These are phyloP conservation scores for Sanghuangporus sanghuang DNA, from an alignment of 1,284 basidiomycete species.

Conservation along the genomic window DNA sequence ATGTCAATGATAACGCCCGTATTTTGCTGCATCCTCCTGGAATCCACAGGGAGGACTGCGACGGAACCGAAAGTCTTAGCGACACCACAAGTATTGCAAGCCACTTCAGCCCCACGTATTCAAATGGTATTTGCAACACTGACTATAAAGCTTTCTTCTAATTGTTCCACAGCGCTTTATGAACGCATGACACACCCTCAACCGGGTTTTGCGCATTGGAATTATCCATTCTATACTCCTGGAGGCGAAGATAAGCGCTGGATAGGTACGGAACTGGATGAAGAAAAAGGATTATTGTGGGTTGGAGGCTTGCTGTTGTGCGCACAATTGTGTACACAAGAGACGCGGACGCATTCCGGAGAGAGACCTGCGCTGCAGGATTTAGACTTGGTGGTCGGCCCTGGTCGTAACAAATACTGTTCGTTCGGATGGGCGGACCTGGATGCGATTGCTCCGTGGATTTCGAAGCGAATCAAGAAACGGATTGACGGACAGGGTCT, in stretches of 20 bases:
- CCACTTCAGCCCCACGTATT: not conserved
- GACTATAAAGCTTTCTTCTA: not conserved
- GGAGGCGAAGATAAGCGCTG: constrained; percentile 65
- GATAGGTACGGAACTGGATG: constrained; percentile 44
- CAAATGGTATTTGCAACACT: not conserved
- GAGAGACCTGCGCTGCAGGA: constrained; percentile 39
- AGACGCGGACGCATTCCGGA: constrained; percentile 33
- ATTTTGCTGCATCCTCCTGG: constrained; percentile 64
- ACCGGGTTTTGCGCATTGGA: constrained; percentile 46
- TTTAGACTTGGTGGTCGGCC: constrained; percentile 42
- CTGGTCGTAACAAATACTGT: constrained; percentile 52
- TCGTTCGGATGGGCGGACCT: constrained; percentile 68
- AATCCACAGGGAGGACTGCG: constrained; percentile 31
- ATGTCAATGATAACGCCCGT: constrained; percentile 60
- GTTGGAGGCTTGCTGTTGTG: constrained; percentile 68
- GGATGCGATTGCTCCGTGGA: constrained; percentile 69
- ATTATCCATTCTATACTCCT: constrained; percentile 69
- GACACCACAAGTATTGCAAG: not conserved
- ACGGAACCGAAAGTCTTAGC: constrained; percentile 13
- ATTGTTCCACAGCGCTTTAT: constrained; percentile 10
- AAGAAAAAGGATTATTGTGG: constrained; percentile 65
- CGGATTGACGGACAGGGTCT: constrained; percentile 65
- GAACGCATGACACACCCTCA: constrained; percentile 46
- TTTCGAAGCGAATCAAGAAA: constrained; percentile 55
- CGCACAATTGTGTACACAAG: constrained; percentile 51